Conservation (phyloP, 2,329 filamentous ascomycete species). For the Arthrobotrys conoides region DNA sequence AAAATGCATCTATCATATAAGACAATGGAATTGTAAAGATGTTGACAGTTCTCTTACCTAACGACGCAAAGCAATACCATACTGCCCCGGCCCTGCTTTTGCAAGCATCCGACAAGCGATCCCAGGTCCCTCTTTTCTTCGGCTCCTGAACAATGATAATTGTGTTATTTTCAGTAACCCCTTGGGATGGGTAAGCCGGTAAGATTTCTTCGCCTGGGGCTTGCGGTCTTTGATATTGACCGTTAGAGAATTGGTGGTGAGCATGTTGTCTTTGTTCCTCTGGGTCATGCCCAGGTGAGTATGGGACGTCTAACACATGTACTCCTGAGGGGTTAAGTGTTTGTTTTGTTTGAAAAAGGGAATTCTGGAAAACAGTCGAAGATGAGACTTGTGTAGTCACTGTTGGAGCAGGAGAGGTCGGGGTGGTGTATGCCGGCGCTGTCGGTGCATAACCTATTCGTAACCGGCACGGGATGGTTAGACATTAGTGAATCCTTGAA, state of each 20-base stretch:
- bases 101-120: conserved; percentile 4
- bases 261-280: conserved; percentile 20
- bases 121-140: conserved; percentile 12
- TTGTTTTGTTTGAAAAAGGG: conserved; percentile 26
- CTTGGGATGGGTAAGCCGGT: conserved; percentile 5
- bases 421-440: not conserved
- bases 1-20: too few species aligned
- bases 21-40: too few species aligned
- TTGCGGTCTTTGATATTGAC: conserved; percentile 16
- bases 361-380: conserved; percentile 24
- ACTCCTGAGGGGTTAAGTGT: conserved; percentile 15
- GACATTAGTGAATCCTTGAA: not conserved
- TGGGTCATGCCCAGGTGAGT: conserved; percentile 14
- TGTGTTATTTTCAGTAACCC: not conserved
- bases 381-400: not conserved
- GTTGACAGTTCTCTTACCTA: not conserved
- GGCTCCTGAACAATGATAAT: conserved; percentile 5
- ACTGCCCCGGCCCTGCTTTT: conserved; percentile 24
- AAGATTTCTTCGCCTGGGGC: conserved; percentile 16
- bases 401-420: conserved; percentile 2
- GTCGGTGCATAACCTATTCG: conserved; percentile 2
- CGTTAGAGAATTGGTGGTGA: conserved; percentile 12
- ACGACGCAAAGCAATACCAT: conserved; percentile 23
- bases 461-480: not conserved
- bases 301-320: conserved; percentile 22